Percentiles rank a stretch among this genome's conserved stretches.
phyloP scores from a whole-genome alignment of 768 basidiomycete species.

The Lentinula sp. region DNA sequence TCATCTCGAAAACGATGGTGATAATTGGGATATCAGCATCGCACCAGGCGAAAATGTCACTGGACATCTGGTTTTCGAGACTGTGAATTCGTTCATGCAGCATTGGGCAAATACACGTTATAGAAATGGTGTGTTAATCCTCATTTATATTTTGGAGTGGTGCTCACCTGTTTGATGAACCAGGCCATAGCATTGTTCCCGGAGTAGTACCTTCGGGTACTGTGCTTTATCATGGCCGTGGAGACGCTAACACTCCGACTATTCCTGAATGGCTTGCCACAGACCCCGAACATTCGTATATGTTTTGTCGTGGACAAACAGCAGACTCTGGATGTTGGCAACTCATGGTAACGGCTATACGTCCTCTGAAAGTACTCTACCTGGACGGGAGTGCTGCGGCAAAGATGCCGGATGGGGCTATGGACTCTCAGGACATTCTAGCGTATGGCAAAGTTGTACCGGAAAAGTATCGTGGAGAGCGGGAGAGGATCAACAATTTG shows the following conservation, averaged over 20 bases:
- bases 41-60: conserved; percentile 20
- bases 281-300: conserved; percentile 18
- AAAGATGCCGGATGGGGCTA: conserved; percentile 31
- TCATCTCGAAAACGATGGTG: not conserved
- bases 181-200: conserved; percentile 17
- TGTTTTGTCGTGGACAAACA: conserved; percentile 27
- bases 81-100: conserved; percentile 24
- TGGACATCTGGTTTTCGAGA: conserved; percentile 22
- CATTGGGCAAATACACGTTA: conserved; percentile 28
- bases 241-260: conserved; percentile 6
- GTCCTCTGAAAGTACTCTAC: conserved; percentile 40
- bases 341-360: conserved; percentile 27
- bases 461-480: conserved; percentile 20
- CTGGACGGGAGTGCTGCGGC: conserved; percentile 48
- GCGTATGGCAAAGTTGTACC: conserved; percentile 28
- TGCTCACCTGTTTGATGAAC: not conserved
- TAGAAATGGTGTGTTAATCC: conserved; percentile 17
- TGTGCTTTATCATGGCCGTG: conserved; percentile 16
- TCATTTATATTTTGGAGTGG: not conserved
- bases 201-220: conserved; percentile 13
- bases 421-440: conserved; percentile 44
- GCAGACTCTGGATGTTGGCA: conserved; percentile 23
- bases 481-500: conserved; percentile 26
- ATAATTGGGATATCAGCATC: conserved; percentile 17
- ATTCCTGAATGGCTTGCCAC: conserved; percentile 15